Evolutionary conservation across 2,329 filamentous ascomycete species (phyloP), one percentile per base, ranked within the genome.

Genomic region (Aspergillus versicolor): DNA sequence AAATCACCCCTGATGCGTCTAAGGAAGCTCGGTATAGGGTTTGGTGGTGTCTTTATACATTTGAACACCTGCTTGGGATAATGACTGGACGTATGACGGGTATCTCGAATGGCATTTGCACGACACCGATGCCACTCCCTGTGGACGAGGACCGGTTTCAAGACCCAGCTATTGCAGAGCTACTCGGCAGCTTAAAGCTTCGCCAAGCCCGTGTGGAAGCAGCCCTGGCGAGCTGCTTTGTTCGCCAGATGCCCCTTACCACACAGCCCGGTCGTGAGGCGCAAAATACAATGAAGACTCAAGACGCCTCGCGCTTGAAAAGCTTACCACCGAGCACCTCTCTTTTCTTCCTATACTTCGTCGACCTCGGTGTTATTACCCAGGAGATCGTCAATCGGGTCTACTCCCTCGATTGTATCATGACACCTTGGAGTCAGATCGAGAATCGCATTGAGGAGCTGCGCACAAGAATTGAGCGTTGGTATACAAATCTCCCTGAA

Each of bases 81-180:
- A 77, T 79, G 74, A 79, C 77, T n/a, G 77, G 77, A 40, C 71
- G 77, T 42, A 68, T 75, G 24, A 74, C 74, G 30, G 77, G 73
- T 53, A 74, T 79, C 17, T 63, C 71, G 22, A 73, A 78, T 58
- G 72, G 75, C 15, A 69, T 77, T 48, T 78, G 75, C 63, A 78
- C 74, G 15, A 71, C 74, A 4, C 74, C 77, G 32, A 65, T 79
- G 44, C 75, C 77, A 2, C 54, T 75, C 17, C 75, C 74, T 4
- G 71, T 76, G 45, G 72, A 75, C 48, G 76, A 77, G 63, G 73
- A 75, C 32, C 65, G 69, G 24, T 67, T 76, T 43, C 65, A 70
- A 9, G 71, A 73, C 17, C 67, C 69, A 2, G 61, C 62, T 12
- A 70, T 70, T 11, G 60, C 66, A n/a, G 66, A 71, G 46, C 46